Conservation (phyloP, 2,329 filamentous ascomycete species). For the Leptographium lundbergii region DNA sequence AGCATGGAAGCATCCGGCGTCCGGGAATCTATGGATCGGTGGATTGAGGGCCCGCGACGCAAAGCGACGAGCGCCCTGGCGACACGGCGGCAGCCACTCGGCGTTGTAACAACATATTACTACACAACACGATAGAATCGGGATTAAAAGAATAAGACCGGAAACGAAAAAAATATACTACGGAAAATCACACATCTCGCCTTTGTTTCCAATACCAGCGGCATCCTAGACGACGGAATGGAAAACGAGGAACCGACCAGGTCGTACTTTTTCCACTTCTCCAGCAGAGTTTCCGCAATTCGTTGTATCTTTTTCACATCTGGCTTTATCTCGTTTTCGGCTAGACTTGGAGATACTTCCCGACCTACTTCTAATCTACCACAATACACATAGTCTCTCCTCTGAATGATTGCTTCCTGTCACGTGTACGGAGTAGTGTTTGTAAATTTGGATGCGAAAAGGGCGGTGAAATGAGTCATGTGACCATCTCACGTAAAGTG, state of each 20-base stretch:
- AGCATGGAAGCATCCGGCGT: neutral
- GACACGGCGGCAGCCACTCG: neutral
- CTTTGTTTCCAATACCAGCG: neutral
- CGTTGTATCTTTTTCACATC: neutral
- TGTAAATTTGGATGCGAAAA: no score
- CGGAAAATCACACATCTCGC: neutral
- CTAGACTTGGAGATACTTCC: neutral
- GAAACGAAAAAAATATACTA: neutral
- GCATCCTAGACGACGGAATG: neutral
- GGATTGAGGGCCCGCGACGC: neutral
- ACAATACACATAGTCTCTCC: neutral
- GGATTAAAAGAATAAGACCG: neutral
- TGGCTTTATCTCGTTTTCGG: neutral
- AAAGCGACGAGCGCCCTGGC: neutral
- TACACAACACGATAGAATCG: slow-evolving; percentile 1
- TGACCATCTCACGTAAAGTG: no score
- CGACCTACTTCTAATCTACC: neutral
- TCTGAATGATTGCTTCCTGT: neutral
- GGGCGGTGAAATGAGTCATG: no score
- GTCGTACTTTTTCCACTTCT: neutral
- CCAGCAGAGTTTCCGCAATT: neutral
- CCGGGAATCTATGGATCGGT: neutral
- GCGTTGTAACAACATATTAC: neutral
- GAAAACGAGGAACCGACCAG: neutral
- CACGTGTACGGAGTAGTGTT: no score